A percentile compares a stretch with the other conserved stretches of the same genome.
Conservation (phyloP, 2,329 filamentous ascomycete genomes). For the Beauveria sp. region DNA sequence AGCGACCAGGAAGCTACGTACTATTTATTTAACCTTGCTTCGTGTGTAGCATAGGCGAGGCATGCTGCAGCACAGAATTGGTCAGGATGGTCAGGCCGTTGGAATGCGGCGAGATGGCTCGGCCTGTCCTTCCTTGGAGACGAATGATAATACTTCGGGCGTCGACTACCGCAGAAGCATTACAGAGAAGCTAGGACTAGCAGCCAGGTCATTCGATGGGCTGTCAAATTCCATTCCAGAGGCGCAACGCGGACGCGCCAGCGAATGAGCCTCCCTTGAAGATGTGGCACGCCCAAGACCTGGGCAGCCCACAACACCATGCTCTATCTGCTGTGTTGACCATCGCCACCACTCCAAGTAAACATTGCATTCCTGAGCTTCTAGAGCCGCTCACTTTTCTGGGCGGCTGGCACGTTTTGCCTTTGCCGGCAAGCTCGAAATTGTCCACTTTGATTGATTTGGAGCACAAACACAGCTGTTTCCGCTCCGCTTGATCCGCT, state of each 20-base stretch:
- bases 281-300: not conserved
- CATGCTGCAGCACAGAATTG: not conserved
- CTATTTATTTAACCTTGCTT: too few relatives aligned
- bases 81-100: constrained; percentile 11
- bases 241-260: not conserved
- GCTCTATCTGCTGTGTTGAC: constrained; percentile 11
- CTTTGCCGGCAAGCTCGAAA: not conserved
- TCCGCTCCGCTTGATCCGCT: not conserved
- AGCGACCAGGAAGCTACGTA: not conserved
- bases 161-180: not conserved
- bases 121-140: constrained; percentile 5
- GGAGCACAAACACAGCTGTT: not conserved
- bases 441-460: not conserved
- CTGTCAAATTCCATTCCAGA: constrained; percentile 9
- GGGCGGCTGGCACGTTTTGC: constrained; percentile 11
- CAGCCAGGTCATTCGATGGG: not conserved
- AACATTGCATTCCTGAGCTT: constrained; percentile 15
- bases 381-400: constrained; percentile 10
- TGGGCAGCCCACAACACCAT: constrained; percentile 1
- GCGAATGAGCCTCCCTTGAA: constrained; percentile 8
- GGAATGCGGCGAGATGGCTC: constrained; percentile 22
- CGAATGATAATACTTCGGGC: constrained; percentile 1
- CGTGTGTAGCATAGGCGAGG: not conserved
- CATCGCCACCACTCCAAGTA: constrained; percentile 10
- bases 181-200: not conserved